Base-by-base conservation (phyloP, 306 rosid genomes). In the Sophora flavescens region DNA sequence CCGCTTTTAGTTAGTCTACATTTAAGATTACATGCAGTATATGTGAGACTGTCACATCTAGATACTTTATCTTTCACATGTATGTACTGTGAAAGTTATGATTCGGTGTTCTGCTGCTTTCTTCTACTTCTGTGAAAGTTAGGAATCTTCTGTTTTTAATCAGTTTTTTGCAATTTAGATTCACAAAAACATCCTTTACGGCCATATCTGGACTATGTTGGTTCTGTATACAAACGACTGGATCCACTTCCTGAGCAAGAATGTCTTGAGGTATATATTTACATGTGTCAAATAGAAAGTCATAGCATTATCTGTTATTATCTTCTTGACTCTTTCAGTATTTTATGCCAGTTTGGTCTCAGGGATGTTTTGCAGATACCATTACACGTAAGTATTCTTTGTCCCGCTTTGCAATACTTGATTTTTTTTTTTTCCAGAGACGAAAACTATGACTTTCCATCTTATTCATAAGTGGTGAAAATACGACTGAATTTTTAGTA, bases 281-380 rank as follows among this genome's bases (percentile, higher is more conserved):
- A 16, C 26, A 39, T 52, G 38, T 48, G 8, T 33, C 47, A 5
- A 42, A 35, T 47, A 14, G 67, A 69, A 44, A 45, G 28, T 5
- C 26, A 16, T 53, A n/a, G 30, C 28, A 62, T 11, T 28, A 6
- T 50, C 63, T 14, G 60, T 57, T 60, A 8, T 30, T 51, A 38
- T 67, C 13, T 63, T 78, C 68, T 22, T 83, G 77, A 86, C 84
- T 65, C 51, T 60, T 65, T 54, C 63, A 18, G 41, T 87, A 41
- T 83, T 57, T 62, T 17, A 36, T 85, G 68, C 58, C 88, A 91
- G 96, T 73, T 87, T 61, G 89, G 88, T 78, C 79, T 85, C 79
- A 86, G 93, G 84, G 96, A 91, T 78, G 83, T 78, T 69, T 73
- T 87, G 75, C 93, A 84, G 84, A 61, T 89, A 17, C 90, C 96